phyloP scores from a whole-genome alignment of 257 asterid species.

The Solanum pimpinellifolium region DNA sequence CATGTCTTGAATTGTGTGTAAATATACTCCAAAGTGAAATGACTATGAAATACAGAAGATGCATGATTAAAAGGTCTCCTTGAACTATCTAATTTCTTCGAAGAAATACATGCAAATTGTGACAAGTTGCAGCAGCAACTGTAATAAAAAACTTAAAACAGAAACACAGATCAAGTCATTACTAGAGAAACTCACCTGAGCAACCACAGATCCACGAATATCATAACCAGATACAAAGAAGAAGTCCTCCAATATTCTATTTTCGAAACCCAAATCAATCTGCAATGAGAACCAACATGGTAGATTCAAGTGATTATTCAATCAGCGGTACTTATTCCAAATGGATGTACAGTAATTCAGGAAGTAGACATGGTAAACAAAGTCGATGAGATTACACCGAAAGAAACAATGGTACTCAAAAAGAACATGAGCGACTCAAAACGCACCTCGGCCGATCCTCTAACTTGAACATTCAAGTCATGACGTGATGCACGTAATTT shows the following conservation, averaged over 20 bases:
- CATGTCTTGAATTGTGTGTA: not conserved
- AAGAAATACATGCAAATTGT: not conserved
- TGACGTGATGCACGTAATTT: constrained; percentile 57
- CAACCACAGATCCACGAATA: constrained; percentile 78
- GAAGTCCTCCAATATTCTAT: constrained; percentile 49
- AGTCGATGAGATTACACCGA: not conserved
- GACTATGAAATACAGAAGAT: not conserved
- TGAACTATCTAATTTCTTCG: not conserved
- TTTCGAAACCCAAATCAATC: constrained; percentile 74
- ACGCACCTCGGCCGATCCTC: constrained; percentile 71
- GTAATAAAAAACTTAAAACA: not conserved
- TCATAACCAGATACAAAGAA: constrained; percentile 79
- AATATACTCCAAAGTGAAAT: not conserved
- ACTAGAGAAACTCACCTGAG: constrained; percentile 55
- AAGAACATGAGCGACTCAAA: not conserved
- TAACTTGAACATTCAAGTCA: constrained; percentile 62
- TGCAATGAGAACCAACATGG: constrained; percentile 26
- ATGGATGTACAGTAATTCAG: not conserved
- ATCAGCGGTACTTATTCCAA: not conserved
- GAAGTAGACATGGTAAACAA: not conserved
- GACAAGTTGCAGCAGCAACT: not conserved
- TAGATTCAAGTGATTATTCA: not conserved
- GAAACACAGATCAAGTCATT: not conserved
- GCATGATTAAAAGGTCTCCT: not conserved
- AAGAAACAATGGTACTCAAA: not conserved